Evolutionary conservation across 495 filamentous ascomycete genomes (phyloP).

Genomic region (Aspergillus sclerotioniger): DNA sequence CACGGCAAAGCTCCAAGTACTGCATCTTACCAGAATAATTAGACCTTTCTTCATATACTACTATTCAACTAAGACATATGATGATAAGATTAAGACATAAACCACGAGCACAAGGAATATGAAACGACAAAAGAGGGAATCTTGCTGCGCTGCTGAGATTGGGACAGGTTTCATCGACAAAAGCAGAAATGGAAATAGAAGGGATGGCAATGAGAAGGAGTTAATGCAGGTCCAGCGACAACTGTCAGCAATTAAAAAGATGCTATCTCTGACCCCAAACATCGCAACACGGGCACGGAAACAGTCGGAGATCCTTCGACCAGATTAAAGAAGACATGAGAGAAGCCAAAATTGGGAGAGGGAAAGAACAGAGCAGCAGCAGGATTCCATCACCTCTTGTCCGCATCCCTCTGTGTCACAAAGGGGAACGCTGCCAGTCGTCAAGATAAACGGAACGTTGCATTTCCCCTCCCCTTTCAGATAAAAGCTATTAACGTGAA

Average conservation of each 20-base stretch:
- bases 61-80: constrained; percentile 35
- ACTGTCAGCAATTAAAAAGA: constrained; percentile 39
- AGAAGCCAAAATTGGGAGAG: constrained; percentile 19
- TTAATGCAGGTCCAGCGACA: constrained; percentile 31
- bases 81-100: constrained; percentile 29
- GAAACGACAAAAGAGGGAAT: constrained; percentile 40
- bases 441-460: constrained; percentile 24
- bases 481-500: constrained; percentile 50
- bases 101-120: constrained; percentile 32
- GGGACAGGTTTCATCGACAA: constrained; percentile 39
- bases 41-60: constrained; percentile 37
- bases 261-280: constrained; percentile 36
- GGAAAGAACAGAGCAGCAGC: constrained; percentile 17
- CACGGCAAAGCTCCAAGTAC: neutral
- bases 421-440: constrained; percentile 14
- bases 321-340: constrained; percentile 25
- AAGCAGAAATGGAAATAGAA: constrained; percentile 30
- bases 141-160: constrained; percentile 47
- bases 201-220: constrained; percentile 24
- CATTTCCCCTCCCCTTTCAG: constrained; percentile 26
- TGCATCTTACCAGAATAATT: neutral
- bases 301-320: constrained; percentile 24
- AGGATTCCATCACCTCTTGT: constrained; percentile 17
- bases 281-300: constrained; percentile 26
- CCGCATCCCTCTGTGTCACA: neutral